Base-by-base conservation (phyloP, 331 rosid genomes). In the Prunus yedoensis region DNA sequence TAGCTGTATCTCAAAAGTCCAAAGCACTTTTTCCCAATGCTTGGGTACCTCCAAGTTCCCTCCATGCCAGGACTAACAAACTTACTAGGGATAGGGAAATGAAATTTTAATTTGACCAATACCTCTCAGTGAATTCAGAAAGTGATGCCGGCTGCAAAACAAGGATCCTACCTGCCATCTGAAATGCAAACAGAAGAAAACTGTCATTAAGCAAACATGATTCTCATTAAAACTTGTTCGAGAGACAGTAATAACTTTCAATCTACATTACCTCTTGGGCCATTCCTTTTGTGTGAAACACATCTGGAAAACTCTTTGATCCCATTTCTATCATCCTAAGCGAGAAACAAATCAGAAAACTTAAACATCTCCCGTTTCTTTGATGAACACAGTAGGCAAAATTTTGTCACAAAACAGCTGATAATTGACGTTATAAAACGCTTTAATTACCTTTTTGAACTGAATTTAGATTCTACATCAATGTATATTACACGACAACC, bases 151-250 rank as follows among this genome's bases (percentile, higher is more conserved):
- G 98, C 52, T 84, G 92, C 84, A 91, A 78, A 80, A 94, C 89
- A 67, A 85, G 83, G 74, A 94, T 91, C 85, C 96, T 86, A 23
- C 97, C 97, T 67, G 96, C 94, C 96, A 94, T 88, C 98, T 94
- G 88, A 10, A 13, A 81, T 71, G 66, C 32, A 68, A 49, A 74
- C 21, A 65, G 75, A 71, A 77, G 28, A 83, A 6, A 78, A 59
- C 61, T 64, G 71, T 50, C 18, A 53, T 61, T 23, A 60, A 70
- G 47, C 32, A 38, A 66, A 14, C 74, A 47, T 32, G 15, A 77
- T 18, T 64, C 12, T 7, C 38, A 49, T 23, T 32, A 20, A 75
- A 78, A 53, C 63, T 43, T 69, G 38, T 43, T 18, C 38, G 50
- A 74, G 56, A 7, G 74, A 50, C 20, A 62, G 53, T 60, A 5